Evolutionary conservation across 1,139 yeast genomes (phyloP), one percentile per base, ranked within the genome.

Genomic region (Saccharomyces hybrid): DNA sequence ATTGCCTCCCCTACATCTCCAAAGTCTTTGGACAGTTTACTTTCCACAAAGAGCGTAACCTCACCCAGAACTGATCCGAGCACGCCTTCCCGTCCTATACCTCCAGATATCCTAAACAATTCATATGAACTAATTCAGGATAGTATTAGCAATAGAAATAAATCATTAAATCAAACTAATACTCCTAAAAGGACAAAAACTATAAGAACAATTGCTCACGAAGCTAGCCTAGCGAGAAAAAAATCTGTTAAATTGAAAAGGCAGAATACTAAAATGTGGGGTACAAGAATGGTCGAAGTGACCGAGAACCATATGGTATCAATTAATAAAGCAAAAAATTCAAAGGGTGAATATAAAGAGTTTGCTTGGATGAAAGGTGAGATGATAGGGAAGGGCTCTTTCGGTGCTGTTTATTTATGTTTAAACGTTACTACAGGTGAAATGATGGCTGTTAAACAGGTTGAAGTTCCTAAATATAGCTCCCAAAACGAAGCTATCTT

Each of bases 311-410:
- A 84, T 56, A 79, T 82, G 47, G 67, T 70, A 5, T 63, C 71
- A 1, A 69, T 70, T 20, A 69, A 69, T 53, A 69, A 69, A 56
- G 56, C 87, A 20, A 85, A 79, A 62, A 81, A 80, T 55, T 68
- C 70, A 5, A 78, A 76, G 54, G 95, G 93, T 9, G 80, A 82
- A 50, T 81, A 81, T 63, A 86, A 86, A 63, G 96, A 89, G 70
- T 90, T 91, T 75, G 95, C 93, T 0, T 95, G 99, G 99, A 88
- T 95, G 52, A 90, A 90, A 68, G 99, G 99, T 76, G 98, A 91
- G 65, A 77, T 93, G 59, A 89, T 95, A 57, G 99, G 99, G 1
- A 82, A 91, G 57, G 99, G 99, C 0, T 91, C 97, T 0, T 95
- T 91, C 76, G 99, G 99, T n/a, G 85, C 88, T 48, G 99, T 95